Evolutionary conservation across 2,329 filamentous ascomycete genomes (phyloP).

Genomic region (Curvularia spicifera): DNA sequence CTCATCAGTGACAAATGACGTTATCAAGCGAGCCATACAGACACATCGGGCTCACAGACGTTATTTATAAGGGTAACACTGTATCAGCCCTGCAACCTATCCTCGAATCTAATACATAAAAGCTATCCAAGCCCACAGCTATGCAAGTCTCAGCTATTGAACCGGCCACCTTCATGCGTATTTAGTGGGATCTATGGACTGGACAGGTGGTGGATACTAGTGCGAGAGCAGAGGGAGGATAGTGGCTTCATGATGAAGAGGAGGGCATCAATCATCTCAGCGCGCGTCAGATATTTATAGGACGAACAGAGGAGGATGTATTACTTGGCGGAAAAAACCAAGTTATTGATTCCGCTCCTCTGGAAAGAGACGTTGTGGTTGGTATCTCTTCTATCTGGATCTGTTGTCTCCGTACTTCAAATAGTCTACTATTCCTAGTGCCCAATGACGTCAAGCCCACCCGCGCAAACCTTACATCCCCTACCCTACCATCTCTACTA

Average conservation of each 20-base stretch:
- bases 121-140: not conserved
- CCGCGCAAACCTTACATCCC: not conserved
- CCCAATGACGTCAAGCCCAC: not conserved
- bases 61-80: not conserved
- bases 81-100: not conserved
- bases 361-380: not conserved
- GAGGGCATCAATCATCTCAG: not conserved
- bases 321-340: not conserved
- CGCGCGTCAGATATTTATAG: not conserved
- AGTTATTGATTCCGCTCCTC: not conserved
- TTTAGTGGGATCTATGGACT: not conserved
- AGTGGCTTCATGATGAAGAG: not conserved
- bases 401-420: not conserved
- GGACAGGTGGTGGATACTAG: not conserved
- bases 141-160: not conserved
- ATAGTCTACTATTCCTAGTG: not conserved
- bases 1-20: not conserved
- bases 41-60: not conserved
- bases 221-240: not conserved
- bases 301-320: not conserved
- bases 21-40: not conserved
- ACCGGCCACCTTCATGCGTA: not conserved
- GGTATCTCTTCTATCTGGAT: not conserved
- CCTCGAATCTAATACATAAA: not conserved
- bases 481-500: not conserved